These are phyloP conservation scores for Solanum hybrid DNA, from an alignment of 305 asterid genomes.

Conservation along the genomic window DNA sequence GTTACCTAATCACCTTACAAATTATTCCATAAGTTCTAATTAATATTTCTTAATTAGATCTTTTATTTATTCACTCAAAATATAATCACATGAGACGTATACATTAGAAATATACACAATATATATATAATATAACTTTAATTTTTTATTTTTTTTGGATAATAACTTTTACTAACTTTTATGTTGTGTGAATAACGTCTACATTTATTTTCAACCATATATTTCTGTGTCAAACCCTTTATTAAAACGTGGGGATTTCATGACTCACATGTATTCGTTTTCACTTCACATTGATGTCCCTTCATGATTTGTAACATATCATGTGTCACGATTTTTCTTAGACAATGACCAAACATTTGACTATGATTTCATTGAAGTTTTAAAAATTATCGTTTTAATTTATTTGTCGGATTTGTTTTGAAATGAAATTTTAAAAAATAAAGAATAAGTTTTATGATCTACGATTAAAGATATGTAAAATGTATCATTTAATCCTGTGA, in stretches of 20 bases:
- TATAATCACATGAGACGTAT: neutral
- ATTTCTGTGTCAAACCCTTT: neutral
- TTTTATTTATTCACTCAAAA: neutral
- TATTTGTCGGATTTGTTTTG: neutral
- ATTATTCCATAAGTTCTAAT: neutral
- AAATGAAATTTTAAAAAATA: neutral
- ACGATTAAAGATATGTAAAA: too few relatives aligned
- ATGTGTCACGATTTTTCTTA: neutral
- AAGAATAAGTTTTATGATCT: too few relatives aligned
- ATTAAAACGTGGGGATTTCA: neutral
- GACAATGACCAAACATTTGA: neutral
- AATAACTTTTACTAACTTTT: neutral
- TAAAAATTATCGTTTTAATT: neutral
- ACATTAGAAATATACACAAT: neutral
- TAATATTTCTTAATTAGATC: neutral
- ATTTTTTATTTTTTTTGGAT: too few relatives aligned
- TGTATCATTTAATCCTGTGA: too few relatives aligned
- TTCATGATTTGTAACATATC: neutral
- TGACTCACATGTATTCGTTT: neutral
- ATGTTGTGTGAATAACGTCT: neutral
- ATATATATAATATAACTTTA: too few relatives aligned
- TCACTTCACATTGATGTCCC: neutral
- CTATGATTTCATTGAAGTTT: neutral
- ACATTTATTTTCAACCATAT: neutral
- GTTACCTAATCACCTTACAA: neutral